phyloP scores from a whole-genome alignment of 768 basidiomycete species.

The Floccularia luteovirens region DNA sequence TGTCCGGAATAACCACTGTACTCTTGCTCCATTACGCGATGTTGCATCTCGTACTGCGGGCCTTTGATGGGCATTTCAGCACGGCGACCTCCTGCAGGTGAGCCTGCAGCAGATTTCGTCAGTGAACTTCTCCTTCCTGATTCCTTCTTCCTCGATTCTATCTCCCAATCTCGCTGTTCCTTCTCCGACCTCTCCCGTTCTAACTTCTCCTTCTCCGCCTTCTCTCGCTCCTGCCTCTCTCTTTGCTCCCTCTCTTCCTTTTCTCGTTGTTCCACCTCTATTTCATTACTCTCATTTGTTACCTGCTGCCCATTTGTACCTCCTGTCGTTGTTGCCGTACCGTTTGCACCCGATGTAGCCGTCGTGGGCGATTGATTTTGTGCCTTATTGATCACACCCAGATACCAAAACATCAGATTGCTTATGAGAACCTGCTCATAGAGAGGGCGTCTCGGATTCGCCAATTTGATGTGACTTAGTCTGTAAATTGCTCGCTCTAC shows the following conservation, averaged over 20 bases:
- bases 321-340: slow-evolving; percentile 14
- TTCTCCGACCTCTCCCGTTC: slow-evolving; percentile 30
- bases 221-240: slow-evolving; percentile 19
- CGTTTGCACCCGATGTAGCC: slow-evolving; percentile 7
- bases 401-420: slow-evolving; percentile 98
- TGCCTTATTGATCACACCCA: slow-evolving; percentile 94
- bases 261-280: slow-evolving; percentile 8
- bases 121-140: slow-evolving; percentile 49
- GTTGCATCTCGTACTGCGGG: slow-evolving; percentile 92
- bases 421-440: slow-evolving; percentile 95
- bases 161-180: slow-evolving; percentile 33
- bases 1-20: slow-evolving; percentile 44
- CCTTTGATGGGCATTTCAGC: slow-evolving; percentile 85
- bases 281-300: slow-evolving; percentile 22
- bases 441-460: slow-evolving; percentile 91
- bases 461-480: slow-evolving; percentile 96
- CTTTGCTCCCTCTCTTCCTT: slow-evolving; percentile 5
- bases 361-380: slow-evolving; percentile 39
- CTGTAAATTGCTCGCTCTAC: slow-evolving; percentile 98
- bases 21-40: slow-evolving; percentile 88
- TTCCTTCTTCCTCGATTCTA: slow-evolving; percentile 49
- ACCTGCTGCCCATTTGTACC: slow-evolving; percentile 13
- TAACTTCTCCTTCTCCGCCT: slow-evolving; percentile 28
- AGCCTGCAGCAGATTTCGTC: slow-evolving; percentile 52
- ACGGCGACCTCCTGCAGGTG: slow-evolving; percentile 44